phyloP scores from a whole-genome alignment of 495 filamentous ascomycete species.

The Xylona heveae region DNA sequence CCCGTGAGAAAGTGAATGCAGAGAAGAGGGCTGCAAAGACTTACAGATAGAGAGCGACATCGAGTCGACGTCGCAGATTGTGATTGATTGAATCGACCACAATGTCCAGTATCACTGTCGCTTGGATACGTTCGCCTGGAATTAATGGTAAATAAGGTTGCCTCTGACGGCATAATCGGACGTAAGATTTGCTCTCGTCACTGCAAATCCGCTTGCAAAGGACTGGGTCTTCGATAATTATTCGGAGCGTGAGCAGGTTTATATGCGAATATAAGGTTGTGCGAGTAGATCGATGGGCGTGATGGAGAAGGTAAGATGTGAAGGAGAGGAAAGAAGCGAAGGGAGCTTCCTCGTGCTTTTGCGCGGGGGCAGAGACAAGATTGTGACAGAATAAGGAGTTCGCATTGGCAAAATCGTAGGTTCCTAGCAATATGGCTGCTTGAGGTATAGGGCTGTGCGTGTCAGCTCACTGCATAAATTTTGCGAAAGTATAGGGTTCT shows the following conservation, averaged over 20 bases:
- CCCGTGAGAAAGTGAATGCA: constrained; percentile 1
- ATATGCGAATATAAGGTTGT: constrained; percentile 64
- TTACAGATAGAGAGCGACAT: constrained; percentile 63
- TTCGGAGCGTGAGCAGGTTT: constrained; percentile 61
- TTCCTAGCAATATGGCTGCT: constrained; percentile 57
- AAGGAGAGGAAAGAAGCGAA: constrained; percentile 71
- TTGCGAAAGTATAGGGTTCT: constrained; percentile 9
- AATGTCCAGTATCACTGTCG: constrained; percentile 59
- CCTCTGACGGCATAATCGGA: constrained; percentile 77
- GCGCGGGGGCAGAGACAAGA: constrained; percentile 38
- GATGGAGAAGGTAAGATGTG: constrained; percentile 80
- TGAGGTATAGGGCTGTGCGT: constrained; percentile 46
- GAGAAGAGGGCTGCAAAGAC: constrained; percentile 1
- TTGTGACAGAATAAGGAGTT: constrained; percentile 92
- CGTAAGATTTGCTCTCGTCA: constrained; percentile 50
- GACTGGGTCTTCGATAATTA: constrained; percentile 69
- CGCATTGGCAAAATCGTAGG: constrained; percentile 82
- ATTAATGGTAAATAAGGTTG: constrained; percentile 71
- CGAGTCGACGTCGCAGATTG: constrained; percentile 69
- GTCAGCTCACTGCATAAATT: neutral
- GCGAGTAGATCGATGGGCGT: constrained; percentile 66
- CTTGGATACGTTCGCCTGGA: constrained; percentile 44
- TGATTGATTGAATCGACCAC: constrained; percentile 84
- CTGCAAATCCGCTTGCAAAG: constrained; percentile 72
- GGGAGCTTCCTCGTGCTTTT: constrained; percentile 49